Conservation (phyloP, 352 stramenopile species). For the Pythium rishiriense region DNA sequence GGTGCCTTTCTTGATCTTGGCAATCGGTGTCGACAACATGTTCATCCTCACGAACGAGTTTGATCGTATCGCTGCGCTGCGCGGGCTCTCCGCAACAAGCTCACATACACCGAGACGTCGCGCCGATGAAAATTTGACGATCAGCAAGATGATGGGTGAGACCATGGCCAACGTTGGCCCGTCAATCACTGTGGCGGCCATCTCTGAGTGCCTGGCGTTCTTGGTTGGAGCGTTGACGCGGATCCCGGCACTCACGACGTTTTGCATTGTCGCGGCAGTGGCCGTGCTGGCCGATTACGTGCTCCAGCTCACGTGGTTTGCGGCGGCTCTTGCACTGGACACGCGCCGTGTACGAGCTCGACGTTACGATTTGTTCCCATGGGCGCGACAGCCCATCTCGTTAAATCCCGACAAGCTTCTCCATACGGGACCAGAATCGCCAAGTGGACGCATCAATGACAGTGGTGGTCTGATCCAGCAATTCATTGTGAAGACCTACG, state of each 20-base stretch:
- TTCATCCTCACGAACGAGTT: slow-evolving; percentile 92
- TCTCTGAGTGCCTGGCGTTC: slow-evolving; percentile 84
- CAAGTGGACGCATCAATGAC: slow-evolving; percentile 18
- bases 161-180: slow-evolving; percentile 82
- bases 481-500: slow-evolving; percentile 69
- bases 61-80: slow-evolving; percentile 54
- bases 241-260: slow-evolving; percentile 88
- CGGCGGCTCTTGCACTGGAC: slow-evolving; percentile 78
- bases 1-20: slow-evolving; percentile 90
- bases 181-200: slow-evolving; percentile 83
- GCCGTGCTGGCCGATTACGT: slow-evolving; percentile 79
- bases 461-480: slow-evolving; percentile 42
- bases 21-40: slow-evolving; percentile 93
- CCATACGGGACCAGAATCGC: slow-evolving; percentile 7
- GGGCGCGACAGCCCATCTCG: slow-evolving; percentile 51
- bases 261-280: slow-evolving; percentile 83
- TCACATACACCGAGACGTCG: slow-evolving; percentile 27
- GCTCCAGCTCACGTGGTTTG: slow-evolving; percentile 89
- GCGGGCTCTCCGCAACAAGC: slow-evolving; percentile 38
- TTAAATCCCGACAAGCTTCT: slow-evolving; percentile 38
- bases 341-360: slow-evolving; percentile 59
- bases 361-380: slow-evolving; percentile 75
- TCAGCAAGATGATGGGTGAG: slow-evolving; percentile 72
- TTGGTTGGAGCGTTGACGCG: slow-evolving; percentile 76
- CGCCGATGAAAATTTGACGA: slow-evolving; percentile 36